phyloP scores from a whole-genome alignment of 2,329 filamentous ascomycete species.

The Colletotrichum higginsianum region DNA sequence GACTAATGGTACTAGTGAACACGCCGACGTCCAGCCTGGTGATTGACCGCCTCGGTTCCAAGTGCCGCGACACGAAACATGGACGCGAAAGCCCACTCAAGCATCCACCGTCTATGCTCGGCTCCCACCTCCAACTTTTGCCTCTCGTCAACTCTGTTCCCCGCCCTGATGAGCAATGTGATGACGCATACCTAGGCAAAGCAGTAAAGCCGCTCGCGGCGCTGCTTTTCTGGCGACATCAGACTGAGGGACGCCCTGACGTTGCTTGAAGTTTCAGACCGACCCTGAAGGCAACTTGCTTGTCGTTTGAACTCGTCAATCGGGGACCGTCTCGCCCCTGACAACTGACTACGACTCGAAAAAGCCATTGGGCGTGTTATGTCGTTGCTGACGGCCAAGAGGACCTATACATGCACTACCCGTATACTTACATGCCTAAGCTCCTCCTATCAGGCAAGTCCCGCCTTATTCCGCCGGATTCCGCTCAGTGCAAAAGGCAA shows the following conservation, averaged over 20 bases:
- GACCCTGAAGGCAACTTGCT: not conserved
- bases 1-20: not conserved
- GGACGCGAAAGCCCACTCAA: slow-evolving; percentile 29
- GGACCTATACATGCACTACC: not conserved
- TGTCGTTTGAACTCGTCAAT: not conserved
- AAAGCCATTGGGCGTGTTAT: not conserved
- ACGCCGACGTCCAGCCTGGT: slow-evolving; percentile 1
- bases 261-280: slow-evolving; percentile 14
- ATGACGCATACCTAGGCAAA: no score
- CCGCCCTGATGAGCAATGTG: slow-evolving; percentile 16
- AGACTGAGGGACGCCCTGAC: slow-evolving; percentile 9
- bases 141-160: not conserved
- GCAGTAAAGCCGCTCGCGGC: slow-evolving; percentile 17
- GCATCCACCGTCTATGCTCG: not conserved
- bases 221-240: slow-evolving; percentile 7
- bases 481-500: no score
- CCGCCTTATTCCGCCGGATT: not conserved
- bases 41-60: slow-evolving; percentile 18
- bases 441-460: not conserved
- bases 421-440: no score
- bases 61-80: slow-evolving; percentile 36
- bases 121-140: slow-evolving; percentile 4
- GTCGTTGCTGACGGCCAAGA: slow-evolving; percentile 2
- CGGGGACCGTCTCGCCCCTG: not conserved
- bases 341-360: not conserved